Base-by-base conservation (phyloP, 306 rosid genomes). In the Aeschynomene evenia region DNA sequence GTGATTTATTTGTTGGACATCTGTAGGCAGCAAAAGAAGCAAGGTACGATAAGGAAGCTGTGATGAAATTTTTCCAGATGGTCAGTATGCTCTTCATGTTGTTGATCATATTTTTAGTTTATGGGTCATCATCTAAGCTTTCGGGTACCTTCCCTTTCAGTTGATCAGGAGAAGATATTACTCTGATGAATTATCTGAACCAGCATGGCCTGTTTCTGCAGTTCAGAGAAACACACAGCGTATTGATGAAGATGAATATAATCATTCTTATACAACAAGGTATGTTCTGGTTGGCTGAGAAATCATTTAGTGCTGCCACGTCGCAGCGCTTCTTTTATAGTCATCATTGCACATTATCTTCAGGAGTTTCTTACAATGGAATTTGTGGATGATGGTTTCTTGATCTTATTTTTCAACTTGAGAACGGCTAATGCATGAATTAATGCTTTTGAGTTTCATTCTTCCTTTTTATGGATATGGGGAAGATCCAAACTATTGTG, bases 1-100 rank as follows among this genome's bases (percentile, higher is more conserved):
- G 45, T 58, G 63, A 39, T 65, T 77, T 73, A 28, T 69, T 49
- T 68, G 73, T 74, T 63, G 83, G 70, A 48, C 48, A 33, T 73
- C 53, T 73, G 71, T 85, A 95, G 99, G 99, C 99, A 53, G 97
- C 95, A 65, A 95, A 87, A 86, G 96, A 95, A 62, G 92, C 95
- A 46, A 91, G 97, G 78, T 85, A 82, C 71, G 99, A 95, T 86
- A 95, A 91, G 77, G 99, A 95, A 85, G 96, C 96, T 9, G 87
- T 91, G 82, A 74, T 74, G 79, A 95, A 85, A 71, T 95, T 95
- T 75, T 95, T 95, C 78, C 91, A 81, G 70, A 81, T 26, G 97
- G 99, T 95, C 60, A 72, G 95, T 82, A 48, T 66, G 9, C 73
- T 68, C 64, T 49, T 68, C 51, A 48, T 22, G 51, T 8, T 68